A percentile compares a stretch with the other conserved stretches of the same genome.
phyloP scores from a whole-genome alignment of 1,284 basidiomycete genomes.

The Lentinula novae-zelandiae region DNA sequence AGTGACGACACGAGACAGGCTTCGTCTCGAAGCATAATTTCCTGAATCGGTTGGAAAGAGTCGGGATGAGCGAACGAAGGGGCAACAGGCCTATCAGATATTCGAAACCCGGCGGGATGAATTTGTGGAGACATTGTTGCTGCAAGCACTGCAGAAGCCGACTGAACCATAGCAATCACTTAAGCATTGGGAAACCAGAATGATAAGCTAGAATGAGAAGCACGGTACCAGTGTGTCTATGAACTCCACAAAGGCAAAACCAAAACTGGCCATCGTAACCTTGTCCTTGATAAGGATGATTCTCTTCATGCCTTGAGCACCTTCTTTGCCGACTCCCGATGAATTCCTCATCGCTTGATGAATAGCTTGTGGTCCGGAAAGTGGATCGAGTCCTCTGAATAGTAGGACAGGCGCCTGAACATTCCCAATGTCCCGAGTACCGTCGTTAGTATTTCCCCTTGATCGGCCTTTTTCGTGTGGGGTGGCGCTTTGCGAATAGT shows the following conservation, averaged over 20 bases:
- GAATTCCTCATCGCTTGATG: constrained; percentile 72
- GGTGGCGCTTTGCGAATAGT: constrained; percentile 79
- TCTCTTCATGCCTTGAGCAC: constrained; percentile 79
- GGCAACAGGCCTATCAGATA: constrained; percentile 81
- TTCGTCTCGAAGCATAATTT: constrained; percentile 72
- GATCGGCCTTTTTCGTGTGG: constrained; percentile 61
- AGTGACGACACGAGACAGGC: constrained; percentile 62
- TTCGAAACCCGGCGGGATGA: constrained; percentile 86
- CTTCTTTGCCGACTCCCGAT: constrained; percentile 62
- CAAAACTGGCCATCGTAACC: constrained; percentile 78
- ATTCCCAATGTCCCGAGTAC: constrained; percentile 90
- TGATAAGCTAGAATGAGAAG: constrained; percentile 19
- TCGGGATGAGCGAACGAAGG: constrained; percentile 85
- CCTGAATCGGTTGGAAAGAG: constrained; percentile 76
- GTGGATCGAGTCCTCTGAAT: constrained; percentile 82
- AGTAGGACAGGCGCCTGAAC: constrained; percentile 76
- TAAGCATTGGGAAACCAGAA: constrained; percentile 2
- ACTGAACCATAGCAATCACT: constrained; percentile 34
- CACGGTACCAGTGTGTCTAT: constrained; percentile 66
- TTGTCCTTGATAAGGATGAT: constrained; percentile 88
- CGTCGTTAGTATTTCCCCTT: constrained; percentile 75
- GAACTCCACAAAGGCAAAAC: constrained; percentile 91
- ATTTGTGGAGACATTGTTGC: constrained; percentile 78
- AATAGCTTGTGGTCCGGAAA: constrained; percentile 84
- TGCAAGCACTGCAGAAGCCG: constrained; percentile 70